Conservation (phyloP, 2,329 filamentous ascomycete genomes). For the Pseudocercospora musae region DNA sequence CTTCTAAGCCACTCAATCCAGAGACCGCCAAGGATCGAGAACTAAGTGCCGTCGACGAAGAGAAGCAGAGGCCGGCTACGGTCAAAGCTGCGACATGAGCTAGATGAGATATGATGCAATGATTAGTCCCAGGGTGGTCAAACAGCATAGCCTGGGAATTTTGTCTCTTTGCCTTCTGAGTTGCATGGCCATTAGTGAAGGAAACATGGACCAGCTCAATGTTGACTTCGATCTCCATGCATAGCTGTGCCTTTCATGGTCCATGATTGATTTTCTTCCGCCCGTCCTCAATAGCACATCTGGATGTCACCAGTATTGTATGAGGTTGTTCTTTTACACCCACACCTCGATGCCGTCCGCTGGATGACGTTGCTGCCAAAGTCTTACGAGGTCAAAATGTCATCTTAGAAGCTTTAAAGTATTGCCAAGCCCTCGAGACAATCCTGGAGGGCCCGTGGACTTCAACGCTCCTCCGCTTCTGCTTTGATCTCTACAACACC, state of each 20-base stretch:
- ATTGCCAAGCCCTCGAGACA: background rate
- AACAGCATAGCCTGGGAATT: background rate
- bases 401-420: background rate
- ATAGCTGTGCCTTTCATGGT: background rate
- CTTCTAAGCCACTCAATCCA: constrained; percentile 43
- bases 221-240: background rate
- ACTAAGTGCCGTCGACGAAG: background rate
- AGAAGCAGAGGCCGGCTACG: background rate
- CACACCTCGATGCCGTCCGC: background rate
- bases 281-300: background rate
- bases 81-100: background rate
- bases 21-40: constrained; percentile 1
- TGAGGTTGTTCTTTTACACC: background rate
- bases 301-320: background rate
- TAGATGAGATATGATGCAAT: background rate
- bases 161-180: background rate
- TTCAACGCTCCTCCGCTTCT: background rate
- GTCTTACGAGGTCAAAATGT: background rate
- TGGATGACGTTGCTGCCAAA: background rate
- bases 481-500: background rate
- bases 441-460: background rate
- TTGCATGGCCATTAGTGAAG: background rate
- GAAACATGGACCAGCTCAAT: background rate
- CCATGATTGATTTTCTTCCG: background rate
- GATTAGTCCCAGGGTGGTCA: background rate